Evolutionary conservation across 140 eudicot species (phyloP).

Genomic region (Bidens hawaiensis): DNA sequence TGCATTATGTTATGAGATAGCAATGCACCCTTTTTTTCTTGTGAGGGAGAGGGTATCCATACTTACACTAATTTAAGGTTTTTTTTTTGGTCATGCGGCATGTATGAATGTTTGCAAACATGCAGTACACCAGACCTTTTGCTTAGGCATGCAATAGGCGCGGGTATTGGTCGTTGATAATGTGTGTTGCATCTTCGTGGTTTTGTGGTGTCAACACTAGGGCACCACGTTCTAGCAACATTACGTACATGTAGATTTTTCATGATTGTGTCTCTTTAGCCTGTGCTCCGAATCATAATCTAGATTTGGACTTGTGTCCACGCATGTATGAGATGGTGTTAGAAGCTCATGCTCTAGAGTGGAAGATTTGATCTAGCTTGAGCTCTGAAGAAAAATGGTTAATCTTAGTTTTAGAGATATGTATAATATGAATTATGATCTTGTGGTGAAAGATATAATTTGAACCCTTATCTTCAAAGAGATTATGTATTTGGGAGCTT

Average conservation of each 20-base stretch:
- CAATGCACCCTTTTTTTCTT: background rate
- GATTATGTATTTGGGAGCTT: no score
- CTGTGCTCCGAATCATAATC: background rate
- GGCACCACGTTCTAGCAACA: background rate
- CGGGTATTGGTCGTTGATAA: background rate
- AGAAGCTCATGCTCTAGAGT: no score
- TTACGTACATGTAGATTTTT: background rate
- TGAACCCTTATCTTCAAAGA: no score
- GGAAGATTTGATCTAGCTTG: no score
- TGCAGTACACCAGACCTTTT: no score
- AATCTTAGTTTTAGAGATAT: no score
- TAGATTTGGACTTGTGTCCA: background rate
- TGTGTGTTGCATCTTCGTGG: background rate
- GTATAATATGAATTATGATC: no score
- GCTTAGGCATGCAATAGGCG: background rate
- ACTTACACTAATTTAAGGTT: background rate
- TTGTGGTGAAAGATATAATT: no score
- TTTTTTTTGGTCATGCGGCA: background rate
- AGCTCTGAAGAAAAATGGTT: no score
- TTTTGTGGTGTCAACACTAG: background rate
- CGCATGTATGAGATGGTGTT: background rate
- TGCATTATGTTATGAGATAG: background rate
- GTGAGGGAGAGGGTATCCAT: background rate
- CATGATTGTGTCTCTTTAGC: background rate
- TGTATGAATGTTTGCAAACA: background rate